Base-by-base conservation (phyloP, 352 stramenopile genomes). In the Phytopythium montanum region DNA sequence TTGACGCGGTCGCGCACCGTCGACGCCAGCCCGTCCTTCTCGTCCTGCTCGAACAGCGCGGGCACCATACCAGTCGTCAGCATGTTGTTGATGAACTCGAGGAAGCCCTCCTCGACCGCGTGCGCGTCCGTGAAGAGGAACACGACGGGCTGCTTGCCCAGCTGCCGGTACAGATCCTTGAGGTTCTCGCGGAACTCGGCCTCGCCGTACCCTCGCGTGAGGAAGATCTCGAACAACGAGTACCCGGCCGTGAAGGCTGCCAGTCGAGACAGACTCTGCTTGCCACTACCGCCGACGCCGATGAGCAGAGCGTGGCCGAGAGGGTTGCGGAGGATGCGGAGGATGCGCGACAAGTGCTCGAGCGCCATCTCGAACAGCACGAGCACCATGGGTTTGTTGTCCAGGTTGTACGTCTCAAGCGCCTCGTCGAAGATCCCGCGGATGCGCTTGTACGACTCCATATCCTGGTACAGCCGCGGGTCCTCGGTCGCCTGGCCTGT, bases 41-140 rank as follows among this genome's bases (percentile, higher is more conserved):
- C 95, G 41, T 98, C 92, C 23, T 90, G 72, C 53, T 96, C 92
- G 65, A 98, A 98, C 3, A 98, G 64, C 3, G 91, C 93, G 1
- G 94, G 92, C 13, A 98, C 94, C 72, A 97, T 94, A 1, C 95
- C 95, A 0, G 94, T 98, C 0, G 94, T 98, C 8, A 98, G 75
- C 89, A 98, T 98, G 61, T 98, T 98, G 75, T 98, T 98, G 60
- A 98, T 94, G 56, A 97, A 98, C 64, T 98, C 95, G 19, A 98
- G 75, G 61, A 98, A 98, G 2, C 91, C 95, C 81, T 98, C 95
- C 62, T 98, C 89, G 3, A 98, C 93, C 0, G 97, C 92, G 60
- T 98, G 94, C 0, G 94, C 94, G 60, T 98, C 95, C 4, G 95
- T 98, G 69, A 98, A 98, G 16, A 98, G 81, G 66, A 98, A 98